Evolutionary conservation across 139 green algal genomes (phyloP), one percentile per base, ranked within the genome.

Genomic region (Tetradesmus obliquus): DNA sequence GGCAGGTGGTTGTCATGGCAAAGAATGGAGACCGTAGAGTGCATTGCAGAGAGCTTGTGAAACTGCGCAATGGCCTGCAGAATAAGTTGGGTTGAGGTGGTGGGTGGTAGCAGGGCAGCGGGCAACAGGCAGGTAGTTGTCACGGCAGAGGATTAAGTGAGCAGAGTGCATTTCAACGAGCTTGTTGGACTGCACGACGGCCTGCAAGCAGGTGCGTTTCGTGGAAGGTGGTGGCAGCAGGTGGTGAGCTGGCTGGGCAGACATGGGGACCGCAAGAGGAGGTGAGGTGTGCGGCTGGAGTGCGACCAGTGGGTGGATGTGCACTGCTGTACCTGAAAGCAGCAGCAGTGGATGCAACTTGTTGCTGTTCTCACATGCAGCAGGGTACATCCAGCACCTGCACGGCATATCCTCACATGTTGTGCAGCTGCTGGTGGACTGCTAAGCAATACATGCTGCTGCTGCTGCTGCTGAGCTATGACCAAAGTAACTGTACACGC

Each of bases 131-230:
- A 72, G 20, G 71, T 22, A 7, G 20, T 7, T 24, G 9, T 24
- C 71, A 45, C 71, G 12, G 12, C 71, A 22, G 10, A 15, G 13
- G 10, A 15, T 20, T 12, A 20, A 15, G 10, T 12, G 10, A 20
- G 62, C 13, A 12, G 13, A 72, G 62, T 13, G 62, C 62, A 72
- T 72, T 12, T 12, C 13, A 15, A 12, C 10, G 62, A 94, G 88
- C 88, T 94, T 94, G 76, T 92, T 83, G 60, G 82, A 66, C 91
- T 93, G 87, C 7, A 88, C 88, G 53, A 85, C 4, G 58, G 84
- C 62, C 62, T 72, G 62, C 62, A 45, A 45, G 32, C 32, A 45
- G 32, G 32, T 45, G 32, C 32, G 32, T 45, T 45, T 45, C 32
- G 32, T 45, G 32, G 32, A 45, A 45, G 32, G 32, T 45, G 32